Evolutionary conservation across 2,329 filamentous ascomycete genomes (phyloP), one percentile per base, ranked within the genome.

Genomic region (Hymenoscyphus linearis): DNA sequence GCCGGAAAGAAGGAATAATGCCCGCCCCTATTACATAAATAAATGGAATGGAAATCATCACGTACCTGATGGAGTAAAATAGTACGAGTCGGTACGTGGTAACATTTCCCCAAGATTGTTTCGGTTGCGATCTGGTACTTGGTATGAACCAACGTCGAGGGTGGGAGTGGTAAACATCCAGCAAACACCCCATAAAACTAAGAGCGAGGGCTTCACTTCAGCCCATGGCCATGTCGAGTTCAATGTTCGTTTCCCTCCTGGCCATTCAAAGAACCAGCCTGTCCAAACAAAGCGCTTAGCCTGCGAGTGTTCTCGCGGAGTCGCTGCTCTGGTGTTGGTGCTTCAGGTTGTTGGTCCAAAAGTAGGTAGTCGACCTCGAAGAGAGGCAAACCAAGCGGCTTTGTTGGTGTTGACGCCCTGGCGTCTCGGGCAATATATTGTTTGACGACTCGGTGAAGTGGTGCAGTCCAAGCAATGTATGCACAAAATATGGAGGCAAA

Each of bases 261-360:
- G 67, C 66, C 66, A 69, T 55, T 70, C 68, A 44, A 68, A 65
- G 61, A 68, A 67, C 64, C 67, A 70, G 55, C 63, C 67, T 44
- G 65, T 40, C 62, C 67, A 37, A 65, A 68, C 12, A 67, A 36
- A n/a, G 58, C 60, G 22, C 56, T 36, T 6, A 64, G 37, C 26
- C 60, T 62, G 55, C 40, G 37, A 31, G n/a, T 52, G 16, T 35
- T 62, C 35, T 62, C 61, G 40, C 37, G 31, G n/a, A 62, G 52
- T 25, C 35, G 26, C 25, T 40, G 35, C 34, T 25, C 13, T 37
- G 18, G 47, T 7, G 37, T 58, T 36, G 57, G 22, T 26, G 57
- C 47, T 34, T 54, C 22, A 27, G 52, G 35, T 25, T 47, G 25
- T n/a, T 52, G 34, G 16, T 26, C 25, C 26, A 52, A 54, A 27